Percentiles rank a stretch among this genome's conserved stretches.
These are phyloP conservation scores for Pisolithus marmoratus DNA, from an alignment of 768 basidiomycete genomes.

Conservation along the genomic window DNA sequence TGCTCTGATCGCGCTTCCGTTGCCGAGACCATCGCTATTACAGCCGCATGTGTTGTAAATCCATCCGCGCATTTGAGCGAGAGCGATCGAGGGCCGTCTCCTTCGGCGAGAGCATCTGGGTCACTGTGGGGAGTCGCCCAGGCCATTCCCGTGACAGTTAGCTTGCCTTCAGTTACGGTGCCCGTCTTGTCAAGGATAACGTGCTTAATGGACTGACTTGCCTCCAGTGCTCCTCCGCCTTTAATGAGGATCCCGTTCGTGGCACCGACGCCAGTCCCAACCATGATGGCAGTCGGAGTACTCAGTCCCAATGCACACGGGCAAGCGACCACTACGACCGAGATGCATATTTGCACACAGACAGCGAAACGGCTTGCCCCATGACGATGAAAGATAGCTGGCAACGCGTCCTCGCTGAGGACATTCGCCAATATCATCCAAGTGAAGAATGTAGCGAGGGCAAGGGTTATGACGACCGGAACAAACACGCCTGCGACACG, in stretches of 20 bases:
- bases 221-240: constrained; percentile 91
- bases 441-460: constrained; percentile 68
- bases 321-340: constrained; percentile 96
- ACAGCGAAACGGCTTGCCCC: constrained; percentile 85
- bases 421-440: constrained; percentile 77
- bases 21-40: constrained; percentile 78
- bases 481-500: constrained; percentile 93
- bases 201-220: constrained; percentile 72
- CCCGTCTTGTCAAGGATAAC: constrained; percentile 97
- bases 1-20: constrained; percentile 94
- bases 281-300: constrained; percentile 99
- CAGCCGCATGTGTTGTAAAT: constrained; percentile 46
- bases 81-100: constrained; percentile 9
- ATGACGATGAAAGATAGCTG: constrained; percentile 77
- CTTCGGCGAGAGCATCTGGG: constrained; percentile 17
- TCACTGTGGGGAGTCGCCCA: constrained; percentile 55
- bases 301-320: constrained; percentile 95
- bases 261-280: constrained; percentile 95
- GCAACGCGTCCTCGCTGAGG: constrained; percentile 54
- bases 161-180: constrained; percentile 93
- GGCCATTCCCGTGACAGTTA: constrained; percentile 67
- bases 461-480: constrained; percentile 81
- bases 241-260: constrained; percentile 98
- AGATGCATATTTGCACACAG: constrained; percentile 95
- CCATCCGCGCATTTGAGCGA: constrained; percentile 50